Evolutionary conservation across 345 rosid genomes (phyloP).

Genomic region (Citrus glauca): DNA sequence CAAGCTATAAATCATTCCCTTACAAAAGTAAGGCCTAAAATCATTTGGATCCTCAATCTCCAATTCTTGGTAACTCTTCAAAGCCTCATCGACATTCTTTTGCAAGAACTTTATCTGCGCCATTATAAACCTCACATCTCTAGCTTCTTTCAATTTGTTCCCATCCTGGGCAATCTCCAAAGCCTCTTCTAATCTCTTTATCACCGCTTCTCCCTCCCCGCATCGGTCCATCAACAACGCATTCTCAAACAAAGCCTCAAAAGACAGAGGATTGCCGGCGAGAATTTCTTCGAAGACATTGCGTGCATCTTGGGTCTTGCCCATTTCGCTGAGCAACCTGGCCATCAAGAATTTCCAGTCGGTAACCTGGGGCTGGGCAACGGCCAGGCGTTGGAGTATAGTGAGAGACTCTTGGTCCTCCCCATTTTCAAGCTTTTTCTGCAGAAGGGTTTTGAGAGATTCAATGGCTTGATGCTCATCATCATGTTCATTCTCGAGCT

Average conservation of each 20-base stretch:
- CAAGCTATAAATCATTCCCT: slow-evolving; percentile 79
- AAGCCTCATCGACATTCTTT: slow-evolving; percentile 77
- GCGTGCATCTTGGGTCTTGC: slow-evolving; percentile 61
- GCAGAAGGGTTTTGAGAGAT: not conserved
- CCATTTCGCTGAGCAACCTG: slow-evolving; percentile 52
- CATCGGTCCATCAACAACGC: slow-evolving; percentile 74
- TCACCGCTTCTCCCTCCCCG: slow-evolving; percentile 74
- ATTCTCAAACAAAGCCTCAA: slow-evolving; percentile 90
- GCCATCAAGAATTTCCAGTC: slow-evolving; percentile 85
- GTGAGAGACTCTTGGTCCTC: slow-evolving; percentile 66
- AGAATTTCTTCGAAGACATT: slow-evolving; percentile 84
- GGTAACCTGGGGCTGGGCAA: slow-evolving; percentile 51
- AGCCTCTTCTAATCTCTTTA: slow-evolving; percentile 71
- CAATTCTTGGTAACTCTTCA: slow-evolving; percentile 64
- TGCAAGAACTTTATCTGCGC: slow-evolving; percentile 82
- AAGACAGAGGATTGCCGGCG: slow-evolving; percentile 56
- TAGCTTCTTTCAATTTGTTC: slow-evolving; percentile 57
- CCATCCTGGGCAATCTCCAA: slow-evolving; percentile 54
- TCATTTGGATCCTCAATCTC: slow-evolving; percentile 73
- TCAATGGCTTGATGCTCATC: not conserved
- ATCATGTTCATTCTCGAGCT: not conserved
- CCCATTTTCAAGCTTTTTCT: slow-evolving; percentile 34
- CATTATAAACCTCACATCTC: slow-evolving; percentile 82
- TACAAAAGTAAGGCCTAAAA: slow-evolving; percentile 76
- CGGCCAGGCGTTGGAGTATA: slow-evolving; percentile 40